A percentile compares a stretch with the other conserved stretches of the same genome.
Conservation (phyloP, 495 filamentous ascomycete genomes). For the Delitschia confertaspora region DNA sequence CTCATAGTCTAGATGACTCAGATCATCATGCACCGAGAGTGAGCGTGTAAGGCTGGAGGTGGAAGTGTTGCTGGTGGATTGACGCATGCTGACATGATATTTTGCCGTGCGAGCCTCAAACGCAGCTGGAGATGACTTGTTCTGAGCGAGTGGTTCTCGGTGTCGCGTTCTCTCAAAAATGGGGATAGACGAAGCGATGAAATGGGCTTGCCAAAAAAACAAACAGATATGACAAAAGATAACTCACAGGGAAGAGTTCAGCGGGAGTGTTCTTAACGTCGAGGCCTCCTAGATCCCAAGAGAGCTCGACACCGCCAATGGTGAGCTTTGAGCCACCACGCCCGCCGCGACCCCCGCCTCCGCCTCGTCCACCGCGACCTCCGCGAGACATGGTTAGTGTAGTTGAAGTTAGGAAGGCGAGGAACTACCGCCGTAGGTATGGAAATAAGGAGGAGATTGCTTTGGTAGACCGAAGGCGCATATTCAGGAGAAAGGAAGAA, state of each 20-base stretch:
- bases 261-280: constrained; percentile 31
- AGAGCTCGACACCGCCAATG: constrained; percentile 32
- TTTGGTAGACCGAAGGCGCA: neutral
- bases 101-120: too few species aligned
- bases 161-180: too few species aligned
- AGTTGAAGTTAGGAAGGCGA: neutral
- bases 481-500: neutral
- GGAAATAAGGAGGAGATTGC: neutral
- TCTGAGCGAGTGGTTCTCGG: too few species aligned
- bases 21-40: too few species aligned
- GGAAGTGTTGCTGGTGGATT: too few species aligned
- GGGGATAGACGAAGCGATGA: constrained; percentile 1
- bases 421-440: constrained; percentile 2
- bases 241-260: constrained; percentile 35
- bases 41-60: too few species aligned
- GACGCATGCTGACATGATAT: too few species aligned
- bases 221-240: too few species aligned
- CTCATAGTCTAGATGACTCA: constrained; percentile 4
- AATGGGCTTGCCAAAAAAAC: too few species aligned
- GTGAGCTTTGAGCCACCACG: constrained; percentile 14
- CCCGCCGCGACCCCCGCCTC: constrained; percentile 27
- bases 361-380: constrained; percentile 6
- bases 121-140: too few species aligned
- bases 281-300: constrained; percentile 34
- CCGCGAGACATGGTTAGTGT: constrained; percentile 23